These are phyloP conservation scores for Sideroxylon spinosum DNA, from an alignment of 179 eudicot species.

Conservation along the genomic window DNA sequence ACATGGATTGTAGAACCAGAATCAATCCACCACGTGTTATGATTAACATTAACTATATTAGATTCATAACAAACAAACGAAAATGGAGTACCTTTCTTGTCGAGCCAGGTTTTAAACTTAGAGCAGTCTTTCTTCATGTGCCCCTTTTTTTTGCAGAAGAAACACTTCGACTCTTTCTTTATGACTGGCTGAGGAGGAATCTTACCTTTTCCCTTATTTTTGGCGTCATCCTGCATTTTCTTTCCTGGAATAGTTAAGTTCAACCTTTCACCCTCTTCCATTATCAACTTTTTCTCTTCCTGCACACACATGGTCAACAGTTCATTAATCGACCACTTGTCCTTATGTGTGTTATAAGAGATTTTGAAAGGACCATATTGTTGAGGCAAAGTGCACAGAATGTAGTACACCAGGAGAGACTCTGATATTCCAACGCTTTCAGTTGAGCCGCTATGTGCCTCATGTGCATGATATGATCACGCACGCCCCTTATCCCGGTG, in stretches of 20 bases:
- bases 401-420: neutral
- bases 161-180: slow-evolving; percentile 10
- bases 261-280: slow-evolving; percentile 14
- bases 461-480: neutral
- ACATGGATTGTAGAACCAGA: slow-evolving; percentile 6
- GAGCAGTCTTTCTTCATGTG: slow-evolving; percentile 4
- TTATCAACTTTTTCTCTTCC: neutral
- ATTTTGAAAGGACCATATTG: neutral
- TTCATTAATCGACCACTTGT: slow-evolving; percentile 15
- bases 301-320: slow-evolving; percentile 18
- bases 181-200: neutral
- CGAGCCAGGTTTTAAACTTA: neutral
- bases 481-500: neutral
- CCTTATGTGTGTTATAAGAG: slow-evolving; percentile 12
- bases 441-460: neutral
- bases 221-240: neutral
- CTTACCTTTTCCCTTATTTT: neutral
- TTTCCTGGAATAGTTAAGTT: slow-evolving; percentile 11
- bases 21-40: neutral
- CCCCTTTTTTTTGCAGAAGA: slow-evolving; percentile 15
- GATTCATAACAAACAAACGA: neutral
- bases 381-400: neutral
- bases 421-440: neutral
- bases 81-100: neutral
- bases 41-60: neutral